phyloP scores from a whole-genome alignment of 2,329 filamentous ascomycete species.

The Camillea tinctor region DNA sequence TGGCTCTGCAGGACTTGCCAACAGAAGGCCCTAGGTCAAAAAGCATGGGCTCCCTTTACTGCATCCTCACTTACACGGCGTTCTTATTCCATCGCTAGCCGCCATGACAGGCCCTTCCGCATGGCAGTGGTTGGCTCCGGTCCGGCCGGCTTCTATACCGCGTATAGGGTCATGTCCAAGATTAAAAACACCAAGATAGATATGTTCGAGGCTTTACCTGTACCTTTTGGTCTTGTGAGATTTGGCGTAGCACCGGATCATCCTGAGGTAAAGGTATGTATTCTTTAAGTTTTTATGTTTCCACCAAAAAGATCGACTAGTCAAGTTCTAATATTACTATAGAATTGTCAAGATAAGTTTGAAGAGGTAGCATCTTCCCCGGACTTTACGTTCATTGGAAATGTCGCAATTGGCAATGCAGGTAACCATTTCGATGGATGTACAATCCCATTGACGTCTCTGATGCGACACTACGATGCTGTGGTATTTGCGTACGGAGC shows the following conservation, averaged over 20 bases:
- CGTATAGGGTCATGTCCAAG: conserved; percentile 78
- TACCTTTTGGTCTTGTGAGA: conserved; percentile 87
- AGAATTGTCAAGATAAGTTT: conserved; percentile 96
- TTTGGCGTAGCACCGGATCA: conserved; percentile 98
- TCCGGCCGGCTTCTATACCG: conserved; percentile 93
- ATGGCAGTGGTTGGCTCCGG: conserved; percentile 91
- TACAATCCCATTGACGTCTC: conserved; percentile 61
- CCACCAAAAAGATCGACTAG: neutral
- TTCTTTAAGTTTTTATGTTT: neutral
- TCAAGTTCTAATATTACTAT: conserved; percentile 6
- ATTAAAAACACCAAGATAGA: conserved; percentile 73
- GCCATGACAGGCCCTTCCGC: conserved; percentile 58
- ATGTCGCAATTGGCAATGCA: conserved; percentile 70
- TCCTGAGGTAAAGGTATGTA: conserved; percentile 87
- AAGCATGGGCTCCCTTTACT: neutral
- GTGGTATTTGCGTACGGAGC: conserved; percentile 93
- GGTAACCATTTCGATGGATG: conserved; percentile 40
- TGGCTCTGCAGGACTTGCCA: conserved; percentile 30
- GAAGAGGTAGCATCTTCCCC: conserved; percentile 80
- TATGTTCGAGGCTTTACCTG: conserved; percentile 94
- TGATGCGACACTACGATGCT: conserved; percentile 85
- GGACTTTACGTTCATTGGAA: conserved; percentile 88
- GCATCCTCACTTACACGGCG: conserved; percentile 10
- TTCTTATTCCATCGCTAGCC: conserved; percentile 25
- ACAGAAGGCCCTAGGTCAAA: conserved; percentile 14